phyloP scores from a whole-genome alignment of 768 basidiomycete genomes.

The Albatrellus ellisii region DNA sequence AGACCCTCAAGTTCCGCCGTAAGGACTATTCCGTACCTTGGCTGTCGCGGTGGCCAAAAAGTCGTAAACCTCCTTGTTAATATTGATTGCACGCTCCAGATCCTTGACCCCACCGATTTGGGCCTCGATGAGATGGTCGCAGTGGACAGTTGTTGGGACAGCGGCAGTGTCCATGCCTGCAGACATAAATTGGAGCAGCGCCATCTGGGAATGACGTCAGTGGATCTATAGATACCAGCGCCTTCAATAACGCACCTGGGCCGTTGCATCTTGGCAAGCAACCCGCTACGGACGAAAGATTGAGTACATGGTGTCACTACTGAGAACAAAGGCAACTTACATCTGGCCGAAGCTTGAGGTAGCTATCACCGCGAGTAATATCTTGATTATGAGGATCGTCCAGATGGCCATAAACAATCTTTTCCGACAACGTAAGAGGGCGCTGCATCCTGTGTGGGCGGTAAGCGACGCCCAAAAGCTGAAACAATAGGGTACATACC shows the following conservation, averaged over 20 bases:
- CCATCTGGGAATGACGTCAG: conserved; percentile 55
- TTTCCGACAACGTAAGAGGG: conserved; percentile 89
- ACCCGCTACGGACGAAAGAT: conserved; percentile 60
- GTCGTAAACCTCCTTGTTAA: conserved; percentile 99
- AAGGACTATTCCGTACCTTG: conserved; percentile 37
- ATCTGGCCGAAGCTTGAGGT: conserved; percentile 96
- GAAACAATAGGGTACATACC: conserved; percentile 30
- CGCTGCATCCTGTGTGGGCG: conserved; percentile 52
- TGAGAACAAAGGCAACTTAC: conserved; percentile 43
- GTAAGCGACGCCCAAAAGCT: neutral
- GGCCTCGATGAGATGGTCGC: conserved; percentile 98
- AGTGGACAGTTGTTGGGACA: conserved; percentile 97
- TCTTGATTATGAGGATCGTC: conserved; percentile 89
- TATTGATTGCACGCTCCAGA: conserved; percentile 79
- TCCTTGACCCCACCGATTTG: conserved; percentile 91
- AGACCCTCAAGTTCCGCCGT: neutral
- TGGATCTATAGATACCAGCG: neutral
- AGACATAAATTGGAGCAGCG: conserved; percentile 99
- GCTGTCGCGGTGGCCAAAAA: conserved; percentile 96
- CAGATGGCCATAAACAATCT: conserved; percentile 96
- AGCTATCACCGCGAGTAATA: conserved; percentile 83
- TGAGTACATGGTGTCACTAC: conserved; percentile 4
- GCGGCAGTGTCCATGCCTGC: conserved; percentile 97
- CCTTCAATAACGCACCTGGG: conserved; percentile 29
- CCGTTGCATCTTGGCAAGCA: conserved; percentile 85